Percentiles rank a stretch among this genome's conserved stretches.
phyloP scores from a whole-genome alignment of 2,329 filamentous ascomycete species.

The Geoglossum cookeanum region DNA sequence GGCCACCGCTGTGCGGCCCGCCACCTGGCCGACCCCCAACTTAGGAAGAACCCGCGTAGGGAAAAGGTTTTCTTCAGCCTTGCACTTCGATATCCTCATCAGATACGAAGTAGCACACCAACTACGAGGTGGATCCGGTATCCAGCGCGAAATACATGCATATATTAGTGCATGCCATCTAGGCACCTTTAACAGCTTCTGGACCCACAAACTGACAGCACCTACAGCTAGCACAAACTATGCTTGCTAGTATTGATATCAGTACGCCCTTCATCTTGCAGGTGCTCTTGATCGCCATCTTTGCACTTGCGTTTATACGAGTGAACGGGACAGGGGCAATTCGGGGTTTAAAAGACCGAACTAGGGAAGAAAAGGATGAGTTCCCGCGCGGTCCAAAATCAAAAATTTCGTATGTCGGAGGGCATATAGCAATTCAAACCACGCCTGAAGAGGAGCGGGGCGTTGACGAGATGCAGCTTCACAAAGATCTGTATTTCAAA shows the following conservation, averaged over 20 bases:
- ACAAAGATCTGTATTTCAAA: constrained; percentile 22
- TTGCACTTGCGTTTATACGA: background rate
- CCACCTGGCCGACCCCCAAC: no score
- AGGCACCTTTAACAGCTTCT: background rate
- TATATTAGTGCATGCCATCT: no score
- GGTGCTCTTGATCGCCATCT: background rate
- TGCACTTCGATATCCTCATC: no score
- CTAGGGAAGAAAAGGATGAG: background rate
- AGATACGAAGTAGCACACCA: no score
- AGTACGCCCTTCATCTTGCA: background rate
- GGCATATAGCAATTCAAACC: background rate
- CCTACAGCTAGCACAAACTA: background rate
- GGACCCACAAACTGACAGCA: background rate
- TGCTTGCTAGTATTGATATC: background rate
- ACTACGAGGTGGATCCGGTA: no score
- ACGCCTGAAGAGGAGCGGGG: background rate
- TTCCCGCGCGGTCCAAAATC: background rate
- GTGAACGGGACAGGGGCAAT: background rate
- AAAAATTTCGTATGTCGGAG: background rate
- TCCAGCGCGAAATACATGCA: no score
- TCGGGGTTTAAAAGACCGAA: background rate
- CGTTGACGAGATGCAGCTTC: constrained; percentile 1
- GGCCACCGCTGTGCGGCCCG: no score
- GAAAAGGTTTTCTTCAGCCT: no score
- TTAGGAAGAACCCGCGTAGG: no score